Conservation (phyloP, 2,329 filamentous ascomycete genomes). For the Aspergillus fischeri region DNA sequence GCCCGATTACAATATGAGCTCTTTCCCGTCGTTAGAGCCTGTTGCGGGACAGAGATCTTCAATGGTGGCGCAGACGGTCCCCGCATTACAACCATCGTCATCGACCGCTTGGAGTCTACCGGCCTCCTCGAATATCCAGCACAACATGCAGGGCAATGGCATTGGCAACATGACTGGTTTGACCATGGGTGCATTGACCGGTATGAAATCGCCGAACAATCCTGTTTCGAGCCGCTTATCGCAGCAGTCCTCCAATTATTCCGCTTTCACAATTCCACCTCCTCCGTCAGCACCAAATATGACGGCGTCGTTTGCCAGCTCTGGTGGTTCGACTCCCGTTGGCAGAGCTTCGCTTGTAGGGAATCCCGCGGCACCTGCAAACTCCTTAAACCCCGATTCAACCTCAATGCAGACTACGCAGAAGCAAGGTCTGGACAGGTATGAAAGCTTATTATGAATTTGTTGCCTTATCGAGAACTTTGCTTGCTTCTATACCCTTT, state of each 20-base stretch:
- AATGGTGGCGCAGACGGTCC: slow-evolving; percentile 20
- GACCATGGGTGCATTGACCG: slow-evolving; percentile 23
- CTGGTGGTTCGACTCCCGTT: slow-evolving; percentile 16
- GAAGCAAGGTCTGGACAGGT: slow-evolving; percentile 50
- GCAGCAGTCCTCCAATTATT: slow-evolving; percentile 28
- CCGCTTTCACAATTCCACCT: slow-evolving; percentile 40
- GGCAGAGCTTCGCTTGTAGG: slow-evolving; percentile 14
- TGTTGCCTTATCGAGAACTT: background rate
- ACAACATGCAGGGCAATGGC: slow-evolving; percentile 11
- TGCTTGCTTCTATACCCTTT: slow-evolving; percentile 3
- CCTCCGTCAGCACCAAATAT: slow-evolving; percentile 28
- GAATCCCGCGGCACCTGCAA: slow-evolving; percentile 8
- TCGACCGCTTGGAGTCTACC: slow-evolving; percentile 18
- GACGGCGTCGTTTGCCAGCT: slow-evolving; percentile 12
- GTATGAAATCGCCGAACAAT: slow-evolving; percentile 18
- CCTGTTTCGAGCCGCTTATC: slow-evolving; percentile 10
- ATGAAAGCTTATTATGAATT: slow-evolving; percentile 51
- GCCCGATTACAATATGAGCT: slow-evolving; percentile 47
- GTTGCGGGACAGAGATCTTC: slow-evolving; percentile 30
- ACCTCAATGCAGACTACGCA: slow-evolving; percentile 23
- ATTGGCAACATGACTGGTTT: slow-evolving; percentile 6
- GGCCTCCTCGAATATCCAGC: slow-evolving; percentile 10
- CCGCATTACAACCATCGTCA: slow-evolving; percentile 29
- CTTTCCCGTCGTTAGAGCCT: slow-evolving; percentile 47
- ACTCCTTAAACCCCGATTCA: slow-evolving; percentile 19